Evolutionary conservation across 768 basidiomycete genomes (phyloP).

Genomic region (Pholiota molesta): DNA sequence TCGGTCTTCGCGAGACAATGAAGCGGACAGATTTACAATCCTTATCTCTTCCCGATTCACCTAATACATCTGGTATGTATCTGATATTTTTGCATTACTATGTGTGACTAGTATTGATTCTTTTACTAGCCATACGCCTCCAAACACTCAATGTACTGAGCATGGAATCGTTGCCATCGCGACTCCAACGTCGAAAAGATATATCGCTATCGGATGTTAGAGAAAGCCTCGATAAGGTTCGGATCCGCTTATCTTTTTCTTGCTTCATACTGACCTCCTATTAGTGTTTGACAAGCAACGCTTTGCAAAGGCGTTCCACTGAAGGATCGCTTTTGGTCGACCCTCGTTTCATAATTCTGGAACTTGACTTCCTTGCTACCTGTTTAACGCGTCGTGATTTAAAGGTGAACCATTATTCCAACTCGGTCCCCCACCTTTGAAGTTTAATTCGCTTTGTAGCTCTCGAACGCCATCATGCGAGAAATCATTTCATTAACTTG

Average conservation of each 20-base stretch:
- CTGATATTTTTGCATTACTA: background rate
- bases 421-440: background rate
- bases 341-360: slow-evolving; percentile 29
- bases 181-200: slow-evolving; percentile 19
- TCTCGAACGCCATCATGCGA: slow-evolving; percentile 19
- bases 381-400: background rate
- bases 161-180: slow-evolving; percentile 33
- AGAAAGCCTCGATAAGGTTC: slow-evolving; percentile 21
- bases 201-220: slow-evolving; percentile 17
- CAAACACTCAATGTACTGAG: slow-evolving; percentile 45
- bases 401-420: slow-evolving; percentile 4
- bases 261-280: background rate
- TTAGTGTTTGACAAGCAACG: slow-evolving; percentile 19
- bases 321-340: slow-evolving; percentile 13
- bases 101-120: background rate
- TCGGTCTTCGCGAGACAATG: slow-evolving; percentile 8
- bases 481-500: slow-evolving; percentile 44
- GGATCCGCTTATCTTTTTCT: background rate
- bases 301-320: background rate
- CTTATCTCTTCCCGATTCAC: slow-evolving; percentile 19
- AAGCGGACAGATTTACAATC: slow-evolving; percentile 17
- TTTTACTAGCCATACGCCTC: slow-evolving; percentile 36
- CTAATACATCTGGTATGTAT: slow-evolving; percentile 20
- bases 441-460: slow-evolving; percentile 4
- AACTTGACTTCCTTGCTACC: slow-evolving; percentile 37